Percentiles rank a stretch among this genome's conserved stretches.
Conservation (phyloP, 495 filamentous ascomycete genomes). For the Neurospora pannonica region DNA sequence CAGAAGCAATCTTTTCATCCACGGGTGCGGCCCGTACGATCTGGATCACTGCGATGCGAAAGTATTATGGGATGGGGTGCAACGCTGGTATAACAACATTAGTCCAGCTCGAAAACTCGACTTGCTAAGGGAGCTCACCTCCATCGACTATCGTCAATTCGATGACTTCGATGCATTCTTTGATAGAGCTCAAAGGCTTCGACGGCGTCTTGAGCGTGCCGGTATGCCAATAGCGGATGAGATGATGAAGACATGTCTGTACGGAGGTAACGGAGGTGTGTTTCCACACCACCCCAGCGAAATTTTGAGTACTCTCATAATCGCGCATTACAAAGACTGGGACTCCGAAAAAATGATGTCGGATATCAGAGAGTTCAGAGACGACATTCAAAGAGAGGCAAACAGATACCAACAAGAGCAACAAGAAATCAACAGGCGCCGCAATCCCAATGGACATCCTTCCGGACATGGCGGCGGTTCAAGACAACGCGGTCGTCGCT, state of each 20-base stretch:
- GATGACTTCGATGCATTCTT: not conserved
- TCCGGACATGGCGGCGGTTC: not conserved
- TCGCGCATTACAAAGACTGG: fast-evolving
- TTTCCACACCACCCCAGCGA: not conserved
- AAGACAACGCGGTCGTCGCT: not conserved
- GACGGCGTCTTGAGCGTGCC: not conserved
- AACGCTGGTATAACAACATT: not conserved
- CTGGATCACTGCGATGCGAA: not conserved
- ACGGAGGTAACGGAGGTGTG: not conserved
- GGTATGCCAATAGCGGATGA: not conserved
- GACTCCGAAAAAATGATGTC: not conserved
- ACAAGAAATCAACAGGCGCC: not conserved
- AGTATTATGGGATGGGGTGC: not conserved
- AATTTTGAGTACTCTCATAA: fast-evolving
- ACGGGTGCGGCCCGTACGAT: not conserved
- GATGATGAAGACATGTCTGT: not conserved
- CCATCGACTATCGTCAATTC: not conserved
- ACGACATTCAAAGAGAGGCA: fast-evolving
- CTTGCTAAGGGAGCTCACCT: not conserved
- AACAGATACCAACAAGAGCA: not conserved
- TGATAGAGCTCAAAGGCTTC: not conserved
- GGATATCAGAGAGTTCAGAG: not conserved
- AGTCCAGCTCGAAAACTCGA: fast-evolving
- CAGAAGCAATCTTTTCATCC: not conserved
- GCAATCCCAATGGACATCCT: not conserved